Base-by-base conservation (phyloP, 805 yeast species). In the Saccharomycopsis vini region DNA sequence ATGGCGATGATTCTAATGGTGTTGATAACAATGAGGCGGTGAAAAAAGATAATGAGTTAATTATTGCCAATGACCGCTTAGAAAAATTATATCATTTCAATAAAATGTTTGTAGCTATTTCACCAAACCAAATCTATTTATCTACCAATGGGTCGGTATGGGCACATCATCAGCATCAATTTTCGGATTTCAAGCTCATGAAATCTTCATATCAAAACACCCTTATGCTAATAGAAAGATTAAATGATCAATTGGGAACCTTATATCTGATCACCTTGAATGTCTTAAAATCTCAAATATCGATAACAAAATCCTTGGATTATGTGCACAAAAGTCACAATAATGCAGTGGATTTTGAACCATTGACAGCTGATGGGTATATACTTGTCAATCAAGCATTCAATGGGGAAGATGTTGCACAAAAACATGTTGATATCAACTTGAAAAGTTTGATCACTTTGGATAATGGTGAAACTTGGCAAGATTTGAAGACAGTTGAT, bases 291-390 rank as follows among this genome's bases (percentile, higher is more conserved):
- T 36, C 22, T 24, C 37, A 41, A 13, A 24, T 41, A 12, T 10
- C 34, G 6, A 12, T 44, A 4, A 13, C 21, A 12, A 13, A 44
- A 15, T 12, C 36, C 7, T 54, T 74, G 24, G 68, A 66, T 6
- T 58, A 66, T 36, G 63, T 71, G 9, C 58, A 62, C 38, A 64
- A 64, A 23, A 60, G 61, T 36, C 43, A 52, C 12, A 34, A 41
- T 4, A 59, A 54, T 4, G 41, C 45, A 19, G 49, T 60, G n/a
- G 74, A 72, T 7, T 57, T 64, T 33, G 62, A 68, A 23, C 56
- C 59, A 13, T 63, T 62, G 21, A 69, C 68, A 47, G 64, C 77
- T 15, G 82, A 78, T 46, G 88, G 88, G 12, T 67, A 73, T 12
- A 71, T 81, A 71, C 54, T 81, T 39, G 68, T 74, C 5, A 72